These are phyloP conservation scores for Alternaria ethzedia DNA, from an alignment of 2,329 filamentous ascomycete species.

Conservation along the genomic window DNA sequence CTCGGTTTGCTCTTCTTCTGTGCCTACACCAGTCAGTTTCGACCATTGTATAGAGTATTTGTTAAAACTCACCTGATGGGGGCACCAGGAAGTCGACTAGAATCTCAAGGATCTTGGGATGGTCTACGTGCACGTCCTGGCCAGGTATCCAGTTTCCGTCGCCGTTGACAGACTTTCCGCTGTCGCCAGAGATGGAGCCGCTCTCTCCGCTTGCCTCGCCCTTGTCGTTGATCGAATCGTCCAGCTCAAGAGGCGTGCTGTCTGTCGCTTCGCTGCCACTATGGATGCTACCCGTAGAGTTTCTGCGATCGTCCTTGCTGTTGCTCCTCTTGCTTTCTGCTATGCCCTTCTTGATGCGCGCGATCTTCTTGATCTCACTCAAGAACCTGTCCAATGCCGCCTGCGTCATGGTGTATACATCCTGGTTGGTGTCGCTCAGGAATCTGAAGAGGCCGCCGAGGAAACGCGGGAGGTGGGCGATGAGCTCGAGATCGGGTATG, in stretches of 20 bases:
- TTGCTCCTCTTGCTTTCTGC: slow-evolving; percentile 78
- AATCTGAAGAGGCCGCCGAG: slow-evolving; percentile 89
- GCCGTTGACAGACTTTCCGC: slow-evolving; percentile 56
- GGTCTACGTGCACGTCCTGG: slow-evolving; percentile 94
- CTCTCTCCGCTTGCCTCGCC: slow-evolving; percentile 53
- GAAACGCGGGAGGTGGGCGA: slow-evolving; percentile 91
- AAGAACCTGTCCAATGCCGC: slow-evolving; percentile 88
- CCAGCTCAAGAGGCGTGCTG: slow-evolving; percentile 48
- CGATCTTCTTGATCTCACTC: slow-evolving; percentile 91
- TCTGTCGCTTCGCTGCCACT: slow-evolving; percentile 66
- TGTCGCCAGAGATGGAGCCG: slow-evolving; percentile 42
- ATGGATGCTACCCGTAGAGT: slow-evolving; percentile 64
- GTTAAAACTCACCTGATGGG: slow-evolving; percentile 55
- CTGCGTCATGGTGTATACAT: slow-evolving; percentile 95
- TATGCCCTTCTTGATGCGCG: slow-evolving; percentile 89
- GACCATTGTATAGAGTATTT: fast-evolving
- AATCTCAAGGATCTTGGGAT: slow-evolving; percentile 89
- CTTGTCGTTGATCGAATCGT: slow-evolving; percentile 57
- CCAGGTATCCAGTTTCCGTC: slow-evolving; percentile 98
- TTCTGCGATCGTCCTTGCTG: slow-evolving; percentile 71
- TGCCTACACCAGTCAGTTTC: slow-evolving; percentile 28
- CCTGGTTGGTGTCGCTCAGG: slow-evolving; percentile 85
- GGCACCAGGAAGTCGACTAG: slow-evolving; percentile 87
- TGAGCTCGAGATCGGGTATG: slow-evolving; percentile 93
- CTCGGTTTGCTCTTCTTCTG: slow-evolving; percentile 73